A percentile compares a stretch with the other conserved stretches of the same genome.
Conservation (phyloP, 768 basidiomycete genomes). For the Piloderma croceum region DNA sequence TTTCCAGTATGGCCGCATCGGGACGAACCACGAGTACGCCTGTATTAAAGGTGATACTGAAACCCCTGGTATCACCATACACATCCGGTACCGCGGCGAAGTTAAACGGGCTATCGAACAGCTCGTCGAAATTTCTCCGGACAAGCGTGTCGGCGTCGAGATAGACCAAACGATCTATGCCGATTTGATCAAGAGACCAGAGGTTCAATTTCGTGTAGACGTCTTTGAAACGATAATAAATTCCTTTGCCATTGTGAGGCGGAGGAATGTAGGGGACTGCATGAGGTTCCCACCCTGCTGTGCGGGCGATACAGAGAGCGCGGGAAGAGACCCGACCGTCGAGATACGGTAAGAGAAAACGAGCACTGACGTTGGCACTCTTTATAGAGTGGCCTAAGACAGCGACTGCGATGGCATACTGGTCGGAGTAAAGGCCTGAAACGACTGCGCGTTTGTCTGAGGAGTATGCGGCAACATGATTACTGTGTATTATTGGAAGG, state of each 20-base stretch:
- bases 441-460: slow-evolving; percentile 17
- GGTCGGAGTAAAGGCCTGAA: slow-evolving; percentile 25
- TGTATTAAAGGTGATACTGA: slow-evolving; percentile 30
- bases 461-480: no score
- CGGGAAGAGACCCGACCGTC: slow-evolving; percentile 30
- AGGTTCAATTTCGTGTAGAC: slow-evolving; percentile 40
- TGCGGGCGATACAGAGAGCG: slow-evolving; percentile 34
- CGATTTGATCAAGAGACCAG: slow-evolving; percentile 31
- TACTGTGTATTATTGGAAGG: no score
- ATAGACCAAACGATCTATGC: slow-evolving; percentile 31
- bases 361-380: slow-evolving; percentile 20
- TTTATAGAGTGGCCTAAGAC: slow-evolving; percentile 25
- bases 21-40: slow-evolving; percentile 31
- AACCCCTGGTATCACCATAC: slow-evolving; percentile 18
- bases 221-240: slow-evolving; percentile 32
- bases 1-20: slow-evolving; percentile 20
- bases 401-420: slow-evolving; percentile 22
- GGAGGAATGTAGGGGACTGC: slow-evolving; percentile 33
- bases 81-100: slow-evolving; percentile 32
- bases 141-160: slow-evolving; percentile 36
- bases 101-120: slow-evolving; percentile 27
- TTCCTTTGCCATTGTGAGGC: slow-evolving; percentile 31
- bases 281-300: slow-evolving; percentile 35
- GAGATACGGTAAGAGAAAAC: slow-evolving; percentile 22
- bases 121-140: slow-evolving; percentile 27